Evolutionary conservation across 805 yeast genomes (phyloP), one percentile per base, ranked within the genome.

Genomic region (Myxozyma nipponensis): DNA sequence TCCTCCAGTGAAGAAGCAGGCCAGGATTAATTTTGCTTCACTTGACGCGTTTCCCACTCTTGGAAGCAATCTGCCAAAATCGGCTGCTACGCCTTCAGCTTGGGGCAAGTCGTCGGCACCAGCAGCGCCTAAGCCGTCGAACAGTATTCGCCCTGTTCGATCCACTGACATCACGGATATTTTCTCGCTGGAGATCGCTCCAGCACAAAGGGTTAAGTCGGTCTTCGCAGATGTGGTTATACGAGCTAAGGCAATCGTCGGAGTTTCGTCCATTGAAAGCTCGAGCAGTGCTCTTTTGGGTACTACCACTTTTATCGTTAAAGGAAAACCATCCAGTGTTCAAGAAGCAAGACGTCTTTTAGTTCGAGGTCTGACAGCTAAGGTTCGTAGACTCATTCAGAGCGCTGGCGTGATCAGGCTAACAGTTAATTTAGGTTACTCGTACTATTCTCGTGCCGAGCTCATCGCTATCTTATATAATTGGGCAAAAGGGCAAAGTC

Each of bases 401-500:
- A 15, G n/a, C n/a, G n/a, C n/a, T n/a, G n/a, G 18, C 25, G 37
- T 15, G 37, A 30, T 23, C 17, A 7, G 19, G 24, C 18, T 32
- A 10, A 9, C 4, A n/a, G n/a, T n/a, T n/a, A n/a, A 38, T n/a
- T 4, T 24, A 54, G 56, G 40, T 54, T 39, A 71, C 70, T 4
- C 69, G 79, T 42, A 69, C 73, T 26, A 78, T 90, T 64, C 66
- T 75, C 26, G 78, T 90, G 46, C 97, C 98, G 28, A 78, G 90
- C 13, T 79, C 78, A 59, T 76, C 86, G 51, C 79, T 93, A 68
- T 77, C 95, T 5, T 77, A 79, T 44, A 79, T 90, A 51, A 90
- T 90, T 69, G 98, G 98, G 52, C 77, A 90, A 39, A 86, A 83
- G 66, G 98, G 98, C 66, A 78, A 76, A 61, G 83, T 76, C 54